Evolutionary conservation across 139 green algal genomes (phyloP), one percentile per base, ranked within the genome.

Genomic region (Tetraselmis striata): DNA sequence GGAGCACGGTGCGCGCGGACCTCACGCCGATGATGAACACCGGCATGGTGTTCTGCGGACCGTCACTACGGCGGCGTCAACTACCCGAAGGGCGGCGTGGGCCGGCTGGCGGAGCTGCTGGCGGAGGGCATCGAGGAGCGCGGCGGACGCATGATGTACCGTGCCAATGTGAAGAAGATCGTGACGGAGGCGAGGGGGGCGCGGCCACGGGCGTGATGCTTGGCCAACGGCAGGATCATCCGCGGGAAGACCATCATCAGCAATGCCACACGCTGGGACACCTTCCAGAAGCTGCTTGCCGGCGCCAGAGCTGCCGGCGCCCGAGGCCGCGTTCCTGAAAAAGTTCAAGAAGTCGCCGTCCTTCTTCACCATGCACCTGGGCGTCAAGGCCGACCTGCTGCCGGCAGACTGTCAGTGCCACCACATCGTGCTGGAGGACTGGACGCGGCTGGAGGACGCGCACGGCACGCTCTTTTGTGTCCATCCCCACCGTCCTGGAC

Each of bases 251-350:
- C 87, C 0, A 79, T 98, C 22, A 90, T 98, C 28, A 94, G 87
- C 83, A 98, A 98, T 82, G 95, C 95, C 22, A 98, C 95, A 2
- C 86, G 95, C n/a, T 99, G 95, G 95, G 96, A 99, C 91, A 99
- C 96, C 1, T 99, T 99, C 84, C 94, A 96, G 85, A 88, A 88
- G 29, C 85, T 98, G 88, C 79, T 98, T n/a, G 84, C 84, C 0
- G 59, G 90, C 74, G 79, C 93, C 30, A n/a, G 78, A 90, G 29
- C 87, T 98, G 87, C 95, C 95, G 1, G 80, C 95, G 80, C 87
- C 87, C 11, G 93, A 96, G 87, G 75, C 87, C 83, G 28, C 79
- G 25, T 92, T 92, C 87, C 90, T 91, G 83, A 31, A 91, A 79
- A 88, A 92, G 0, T 98, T 98, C 90, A 96, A 94, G 82, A 98